Evolutionary conservation across 1,284 basidiomycete genomes (phyloP).

Genomic region (Trametes versicolor): DNA sequence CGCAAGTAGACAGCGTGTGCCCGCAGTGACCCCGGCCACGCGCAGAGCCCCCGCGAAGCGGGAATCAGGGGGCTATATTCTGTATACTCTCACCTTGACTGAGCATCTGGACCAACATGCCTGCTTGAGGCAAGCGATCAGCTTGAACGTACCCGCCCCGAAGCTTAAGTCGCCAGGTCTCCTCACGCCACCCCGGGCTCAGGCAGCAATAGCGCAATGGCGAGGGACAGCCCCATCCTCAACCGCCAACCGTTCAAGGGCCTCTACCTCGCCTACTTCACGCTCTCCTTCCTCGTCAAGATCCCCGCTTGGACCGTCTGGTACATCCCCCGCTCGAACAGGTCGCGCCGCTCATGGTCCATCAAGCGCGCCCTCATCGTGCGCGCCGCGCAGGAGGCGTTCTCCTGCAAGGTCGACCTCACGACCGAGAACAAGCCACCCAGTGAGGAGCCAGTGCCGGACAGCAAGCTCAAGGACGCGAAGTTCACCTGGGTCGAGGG

Average conservation of each 20-base stretch:
- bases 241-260: conserved; percentile 29
- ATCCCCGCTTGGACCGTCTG: conserved; percentile 30
- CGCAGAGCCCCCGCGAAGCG: too few species aligned
- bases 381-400: conserved; percentile 16
- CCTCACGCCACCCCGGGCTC: too few species aligned
- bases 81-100: too few species aligned
- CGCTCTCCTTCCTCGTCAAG: conserved; percentile 27
- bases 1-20: too few species aligned
- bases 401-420: neutral
- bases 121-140: too few species aligned
- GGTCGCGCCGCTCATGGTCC: conserved; percentile 25
- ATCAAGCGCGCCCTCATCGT: conserved; percentile 26
- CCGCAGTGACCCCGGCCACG: too few species aligned
- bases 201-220: too few species aligned
- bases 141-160: too few species aligned
- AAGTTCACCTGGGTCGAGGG: conserved; percentile 35
- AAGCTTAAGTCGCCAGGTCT: too few species aligned
- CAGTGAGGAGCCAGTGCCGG: conserved; percentile 4
- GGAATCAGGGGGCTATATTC: too few species aligned
- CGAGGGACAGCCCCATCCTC: conserved; percentile 4
- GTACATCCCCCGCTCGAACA: conserved; percentile 15
- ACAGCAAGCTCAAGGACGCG: conserved; percentile 19
- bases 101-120: too few species aligned
- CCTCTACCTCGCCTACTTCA: conserved; percentile 28
- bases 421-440: neutral